A percentile compares a stretch with the other conserved stretches of the same genome.
These are phyloP conservation scores for Metschnikowia lunata DNA, from an alignment of 805 yeast species.

Conservation along the genomic window DNA sequence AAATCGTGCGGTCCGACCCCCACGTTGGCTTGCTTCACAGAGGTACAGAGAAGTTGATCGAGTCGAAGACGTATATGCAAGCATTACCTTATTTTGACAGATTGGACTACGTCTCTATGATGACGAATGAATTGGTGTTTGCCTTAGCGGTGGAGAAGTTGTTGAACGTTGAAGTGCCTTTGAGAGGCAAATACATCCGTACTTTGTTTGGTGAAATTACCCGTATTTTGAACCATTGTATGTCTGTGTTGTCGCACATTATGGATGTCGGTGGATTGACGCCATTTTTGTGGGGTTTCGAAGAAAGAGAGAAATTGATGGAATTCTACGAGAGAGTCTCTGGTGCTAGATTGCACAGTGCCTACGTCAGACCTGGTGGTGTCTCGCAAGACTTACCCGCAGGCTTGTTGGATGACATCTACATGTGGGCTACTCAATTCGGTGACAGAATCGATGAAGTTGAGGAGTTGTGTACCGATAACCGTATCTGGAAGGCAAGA, in stretches of 20 bases:
- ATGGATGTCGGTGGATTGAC: constrained; percentile 95
- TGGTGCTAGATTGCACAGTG: constrained; percentile 86
- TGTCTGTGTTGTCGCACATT: constrained; percentile 83
- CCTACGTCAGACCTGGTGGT: constrained; percentile 90
- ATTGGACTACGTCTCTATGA: constrained; percentile 80
- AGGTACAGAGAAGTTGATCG: constrained; percentile 87
- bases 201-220: constrained; percentile 86
- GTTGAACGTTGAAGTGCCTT: constrained; percentile 78
- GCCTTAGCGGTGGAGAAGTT: constrained; percentile 81
- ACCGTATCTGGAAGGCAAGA: constrained; percentile 89
- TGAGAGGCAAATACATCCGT: constrained; percentile 80
- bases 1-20: constrained; percentile 81
- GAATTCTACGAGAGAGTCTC: constrained; percentile 88
- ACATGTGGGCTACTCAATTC: constrained; percentile 95
- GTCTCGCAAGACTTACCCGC: constrained; percentile 84
- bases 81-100: constrained; percentile 87
- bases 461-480: constrained; percentile 84
- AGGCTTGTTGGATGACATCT: constrained; percentile 83
- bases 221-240: constrained; percentile 75
- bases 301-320: constrained; percentile 89
- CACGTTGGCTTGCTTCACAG: constrained; percentile 85
- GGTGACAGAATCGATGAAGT: constrained; percentile 90
- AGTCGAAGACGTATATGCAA: constrained; percentile 80
- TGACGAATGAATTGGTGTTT: constrained; percentile 86
- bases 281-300: constrained; percentile 92